phyloP scores from a whole-genome alignment of 2,329 filamentous ascomycete species.

The Phyllosticta paracitricarpa region DNA sequence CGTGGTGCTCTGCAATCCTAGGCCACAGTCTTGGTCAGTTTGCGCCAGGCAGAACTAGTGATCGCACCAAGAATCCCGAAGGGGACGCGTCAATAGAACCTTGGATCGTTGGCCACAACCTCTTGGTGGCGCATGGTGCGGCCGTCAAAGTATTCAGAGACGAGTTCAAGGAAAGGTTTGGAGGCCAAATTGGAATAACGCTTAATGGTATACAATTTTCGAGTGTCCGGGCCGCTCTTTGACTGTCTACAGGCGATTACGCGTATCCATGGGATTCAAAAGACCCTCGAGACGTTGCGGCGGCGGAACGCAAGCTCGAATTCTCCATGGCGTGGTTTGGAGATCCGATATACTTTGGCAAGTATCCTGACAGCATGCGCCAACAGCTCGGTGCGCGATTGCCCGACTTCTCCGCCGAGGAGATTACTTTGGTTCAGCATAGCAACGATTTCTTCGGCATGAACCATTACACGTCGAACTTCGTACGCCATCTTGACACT shows the following conservation, averaged over 20 bases:
- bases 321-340: conserved; percentile 84
- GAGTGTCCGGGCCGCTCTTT: neutral
- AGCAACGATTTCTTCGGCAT: conserved; percentile 91
- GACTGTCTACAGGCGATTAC: conserved; percentile 50
- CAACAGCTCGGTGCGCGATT: conserved; percentile 70
- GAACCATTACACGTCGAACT: conserved; percentile 90
- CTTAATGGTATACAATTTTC: conserved; percentile 54
- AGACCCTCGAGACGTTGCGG: conserved; percentile 65
- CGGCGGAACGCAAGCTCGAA: conserved; percentile 71
- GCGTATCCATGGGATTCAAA: conserved; percentile 73
- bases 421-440: conserved; percentile 64
- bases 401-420: conserved; percentile 63
- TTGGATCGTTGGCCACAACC: conserved; percentile 73
- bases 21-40: conserved; percentile 71
- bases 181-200: conserved; percentile 77
- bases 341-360: conserved; percentile 75
- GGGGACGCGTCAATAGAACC: conserved; percentile 70
- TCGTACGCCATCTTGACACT: conserved; percentile 61
- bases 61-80: conserved; percentile 57
- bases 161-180: conserved; percentile 63
- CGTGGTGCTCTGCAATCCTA: conserved; percentile 73
- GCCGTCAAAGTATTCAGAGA: conserved; percentile 76
- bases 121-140: conserved; percentile 68
- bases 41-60: conserved; percentile 72
- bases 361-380: conserved; percentile 75